phyloP scores from a whole-genome alignment of 164 flowering plant species.

The Aristolochia fimbriata region DNA sequence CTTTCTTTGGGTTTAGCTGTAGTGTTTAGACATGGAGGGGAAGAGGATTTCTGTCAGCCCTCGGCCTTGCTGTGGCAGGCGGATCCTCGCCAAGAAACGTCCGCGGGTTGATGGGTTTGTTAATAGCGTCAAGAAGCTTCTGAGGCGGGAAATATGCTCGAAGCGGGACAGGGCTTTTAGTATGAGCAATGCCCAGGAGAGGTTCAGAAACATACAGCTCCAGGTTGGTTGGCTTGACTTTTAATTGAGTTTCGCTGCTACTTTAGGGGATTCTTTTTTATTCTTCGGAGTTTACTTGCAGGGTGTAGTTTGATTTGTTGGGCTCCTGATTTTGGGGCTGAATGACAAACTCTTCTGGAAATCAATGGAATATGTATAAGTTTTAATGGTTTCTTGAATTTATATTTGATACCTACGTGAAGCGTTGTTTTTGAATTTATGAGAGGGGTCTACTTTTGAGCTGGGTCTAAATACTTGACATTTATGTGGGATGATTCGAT shows the following conservation, averaged over 20 bases:
- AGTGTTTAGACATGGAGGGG: slow-evolving; percentile 36
- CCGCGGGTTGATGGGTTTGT: slow-evolving; percentile 61
- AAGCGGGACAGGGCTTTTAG: slow-evolving; percentile 71
- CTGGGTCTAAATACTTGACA: too few relatives aligned
- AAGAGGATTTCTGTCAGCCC: slow-evolving; percentile 70
- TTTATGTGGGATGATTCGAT: too few relatives aligned
- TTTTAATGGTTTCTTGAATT: neutral
- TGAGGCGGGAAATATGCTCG: slow-evolving; percentile 76
- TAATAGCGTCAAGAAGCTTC: slow-evolving; percentile 93
- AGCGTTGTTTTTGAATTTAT: neutral
- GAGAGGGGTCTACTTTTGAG: too few relatives aligned
- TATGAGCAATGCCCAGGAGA: slow-evolving; percentile 74
- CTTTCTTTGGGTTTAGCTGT: too few relatives aligned
- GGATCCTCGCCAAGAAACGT: slow-evolving; percentile 71
- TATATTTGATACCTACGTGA: neutral
- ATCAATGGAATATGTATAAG: too few relatives aligned
- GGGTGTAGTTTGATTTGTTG: neutral
- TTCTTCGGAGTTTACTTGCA: neutral
- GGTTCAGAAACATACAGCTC: slow-evolving; percentile 72
- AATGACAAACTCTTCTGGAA: neutral
- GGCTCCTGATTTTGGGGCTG: neutral
- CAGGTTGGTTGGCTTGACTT: slow-evolving; percentile 25
- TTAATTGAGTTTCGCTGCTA: neutral
- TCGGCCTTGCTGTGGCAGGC: slow-evolving; percentile 60
- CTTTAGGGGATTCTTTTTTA: neutral